phyloP scores from a whole-genome alignment of 164 flowering plant species.

The Dillenia turbinata region DNA sequence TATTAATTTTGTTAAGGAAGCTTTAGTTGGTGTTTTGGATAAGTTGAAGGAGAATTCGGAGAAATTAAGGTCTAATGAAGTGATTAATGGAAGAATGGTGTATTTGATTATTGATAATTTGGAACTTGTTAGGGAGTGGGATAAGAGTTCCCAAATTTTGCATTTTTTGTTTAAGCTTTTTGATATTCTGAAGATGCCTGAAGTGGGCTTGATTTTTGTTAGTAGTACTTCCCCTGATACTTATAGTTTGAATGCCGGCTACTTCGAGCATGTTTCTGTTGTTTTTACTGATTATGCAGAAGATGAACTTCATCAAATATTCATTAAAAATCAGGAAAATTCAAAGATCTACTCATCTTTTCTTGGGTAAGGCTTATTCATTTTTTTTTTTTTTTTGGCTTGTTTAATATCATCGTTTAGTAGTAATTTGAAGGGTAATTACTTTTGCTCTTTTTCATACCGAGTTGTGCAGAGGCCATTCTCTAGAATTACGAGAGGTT shows the following conservation, averaged over 20 bases:
- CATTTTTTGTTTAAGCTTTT: constrained; percentile 62
- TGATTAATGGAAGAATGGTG: constrained; percentile 53
- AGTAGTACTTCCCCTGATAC: constrained; percentile 71
- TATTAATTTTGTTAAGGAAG: constrained; percentile 60
- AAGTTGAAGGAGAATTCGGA: constrained; percentile 32
- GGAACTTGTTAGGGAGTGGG: constrained; percentile 82
- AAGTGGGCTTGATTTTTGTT: constrained; percentile 74
- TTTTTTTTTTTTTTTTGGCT: neutral
- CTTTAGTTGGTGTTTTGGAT: constrained; percentile 37
- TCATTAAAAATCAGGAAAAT: constrained; percentile 61
- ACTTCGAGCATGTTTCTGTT: constrained; percentile 57
- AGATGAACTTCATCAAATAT: constrained; percentile 66
- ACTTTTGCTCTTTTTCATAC: constrained; percentile 23
- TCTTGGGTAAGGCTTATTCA: constrained; percentile 59
- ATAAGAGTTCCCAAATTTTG: constrained; percentile 55
- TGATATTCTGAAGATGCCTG: constrained; percentile 67
- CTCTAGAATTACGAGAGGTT: constrained; percentile 67
- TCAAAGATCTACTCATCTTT: constrained; percentile 72
- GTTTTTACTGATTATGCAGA: constrained; percentile 74
- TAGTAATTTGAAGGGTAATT: neutral
- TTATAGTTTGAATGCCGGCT: constrained; percentile 57
- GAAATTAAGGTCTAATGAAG: constrained; percentile 29
- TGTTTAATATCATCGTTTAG: neutral
- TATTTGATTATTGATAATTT: constrained; percentile 80
- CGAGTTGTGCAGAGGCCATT: constrained; percentile 74